Evolutionary conservation across 805 yeast species (phyloP).

Genomic region (Zygoascus flipseniorum): DNA sequence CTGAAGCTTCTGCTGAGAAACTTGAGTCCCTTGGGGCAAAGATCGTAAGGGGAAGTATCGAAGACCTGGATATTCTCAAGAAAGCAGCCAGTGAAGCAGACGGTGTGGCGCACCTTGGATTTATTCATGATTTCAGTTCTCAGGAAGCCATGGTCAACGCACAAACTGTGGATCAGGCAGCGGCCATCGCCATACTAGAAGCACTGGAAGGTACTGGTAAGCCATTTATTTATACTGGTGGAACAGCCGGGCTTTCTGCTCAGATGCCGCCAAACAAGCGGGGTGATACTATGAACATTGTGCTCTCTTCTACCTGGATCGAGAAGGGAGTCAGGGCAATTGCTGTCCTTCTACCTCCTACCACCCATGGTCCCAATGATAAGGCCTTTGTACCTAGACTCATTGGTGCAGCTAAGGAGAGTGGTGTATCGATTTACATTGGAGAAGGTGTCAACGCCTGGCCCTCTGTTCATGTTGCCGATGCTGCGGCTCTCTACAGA

Average conservation of each 20-base stretch:
- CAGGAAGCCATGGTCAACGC: slow-evolving; percentile 18
- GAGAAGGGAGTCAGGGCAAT: slow-evolving; percentile 23
- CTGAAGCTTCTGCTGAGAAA: slow-evolving; percentile 17
- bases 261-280: slow-evolving; percentile 6
- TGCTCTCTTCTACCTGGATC: slow-evolving; percentile 12
- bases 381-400: slow-evolving; percentile 22
- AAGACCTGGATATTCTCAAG: slow-evolving; percentile 24
- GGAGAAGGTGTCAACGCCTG: slow-evolving; percentile 31
- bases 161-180: slow-evolving; percentile 22
- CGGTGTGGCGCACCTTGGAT: slow-evolving; percentile 34
- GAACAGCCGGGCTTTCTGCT: slow-evolving; percentile 9
- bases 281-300: slow-evolving; percentile 12
- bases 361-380: slow-evolving; percentile 30
- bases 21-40: slow-evolving; percentile 22
- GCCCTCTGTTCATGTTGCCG: slow-evolving; percentile 28
- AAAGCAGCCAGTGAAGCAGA: slow-evolving; percentile 28
- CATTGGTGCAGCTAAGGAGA: slow-evolving; percentile 8
- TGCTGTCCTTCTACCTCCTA: slow-evolving; percentile 28
- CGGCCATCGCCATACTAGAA: slow-evolving; percentile 24
- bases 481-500: slow-evolving; percentile 28
- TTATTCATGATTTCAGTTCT: slow-evolving; percentile 26
- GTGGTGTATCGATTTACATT: slow-evolving; percentile 28
- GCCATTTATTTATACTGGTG: slow-evolving; percentile 24
- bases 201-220: slow-evolving; percentile 27
- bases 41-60: slow-evolving; percentile 26